Conservation (phyloP, 371 early-diverging fungal species). For the Mortierella sp. region DNA sequence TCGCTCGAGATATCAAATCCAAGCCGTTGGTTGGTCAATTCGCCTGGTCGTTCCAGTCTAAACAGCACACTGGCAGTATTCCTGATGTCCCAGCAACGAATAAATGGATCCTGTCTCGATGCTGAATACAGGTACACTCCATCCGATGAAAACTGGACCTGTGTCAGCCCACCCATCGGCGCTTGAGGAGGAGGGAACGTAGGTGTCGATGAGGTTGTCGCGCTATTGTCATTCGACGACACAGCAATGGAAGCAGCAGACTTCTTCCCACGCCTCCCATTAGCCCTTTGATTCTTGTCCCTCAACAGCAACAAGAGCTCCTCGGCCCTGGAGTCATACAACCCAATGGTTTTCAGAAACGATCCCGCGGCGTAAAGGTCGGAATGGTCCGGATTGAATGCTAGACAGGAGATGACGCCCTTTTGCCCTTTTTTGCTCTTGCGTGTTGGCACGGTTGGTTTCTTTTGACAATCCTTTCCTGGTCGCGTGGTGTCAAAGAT, state of each 20-base stretch:
- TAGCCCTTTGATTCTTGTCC: conserved; percentile 58
- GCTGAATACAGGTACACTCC: conserved; percentile 72
- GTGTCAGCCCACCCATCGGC: conserved; percentile 58
- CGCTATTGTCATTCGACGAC: background rate
- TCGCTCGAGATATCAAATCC: conserved; percentile 72
- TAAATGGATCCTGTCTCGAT: conserved; percentile 66
- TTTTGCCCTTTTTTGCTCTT: conserved; percentile 77
- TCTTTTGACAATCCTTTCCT: conserved; percentile 61
- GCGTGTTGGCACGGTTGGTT: conserved; percentile 70
- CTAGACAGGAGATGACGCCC: conserved; percentile 76
- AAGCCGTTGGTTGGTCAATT: conserved; percentile 77
- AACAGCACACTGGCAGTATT: conserved; percentile 71
- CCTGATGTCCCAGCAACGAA: conserved; percentile 81
- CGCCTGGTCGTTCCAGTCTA: conserved; percentile 64
- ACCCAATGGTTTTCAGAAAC: conserved; percentile 71
- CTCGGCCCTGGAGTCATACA: conserved; percentile 72
- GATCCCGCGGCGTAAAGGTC: conserved; percentile 81
- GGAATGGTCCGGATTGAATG: conserved; percentile 74
- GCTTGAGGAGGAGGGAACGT: background rate
- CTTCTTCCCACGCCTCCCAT: background rate
- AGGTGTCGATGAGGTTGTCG: background rate
- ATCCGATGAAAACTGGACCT: conserved; percentile 74
- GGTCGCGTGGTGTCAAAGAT: conserved; percentile 76
- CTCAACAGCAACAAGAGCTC: conserved; percentile 65
- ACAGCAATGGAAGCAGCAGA: background rate